Evolutionary conservation across 75 land plant genomes (phyloP), one percentile per base, ranked within the genome.

Genomic region (Chamaecyparis obtusa): DNA sequence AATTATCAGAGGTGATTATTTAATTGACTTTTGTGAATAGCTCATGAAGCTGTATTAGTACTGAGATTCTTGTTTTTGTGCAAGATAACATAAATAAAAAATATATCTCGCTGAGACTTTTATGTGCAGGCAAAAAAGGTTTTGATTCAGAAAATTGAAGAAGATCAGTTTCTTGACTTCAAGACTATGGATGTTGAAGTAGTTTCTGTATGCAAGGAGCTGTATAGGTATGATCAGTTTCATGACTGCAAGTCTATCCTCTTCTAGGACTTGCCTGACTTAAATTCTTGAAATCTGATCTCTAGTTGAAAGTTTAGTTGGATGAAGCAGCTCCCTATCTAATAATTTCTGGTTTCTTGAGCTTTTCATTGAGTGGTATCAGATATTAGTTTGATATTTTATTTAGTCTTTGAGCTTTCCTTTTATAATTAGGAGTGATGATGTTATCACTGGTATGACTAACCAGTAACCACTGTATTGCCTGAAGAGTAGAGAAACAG

Each of bases 161-260:
- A 91, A 84, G 99, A 97, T 85, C 95, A 93, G 81, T 97, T 95
- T 87, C 87, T 97, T 41, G 90, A 92, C 32, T 93, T 96, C 74
- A 90, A 95, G 94, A 91, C 94, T 0, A 85, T 92, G 75, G 92
- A 93, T 85, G 94, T 95, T 55, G 96, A 96, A 87, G 94, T 96
- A 39, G 90, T 86, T 21, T 77, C 98, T 72, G 92, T 91, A 67
- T 96, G 92, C 72, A 97, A 94, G 92, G 99, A 97, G 85, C 95
- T 95, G 32, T 97, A 96, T 88, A 97, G 98, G 99, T 96, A 35
- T 44, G 55, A 15, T 6, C 6, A 44, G 46, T 44, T 44, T 44
- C 46, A 44, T 44, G 46, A 44, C 46, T 44, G 1, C 3, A 44
- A 44, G 8, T 33, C 5, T 33, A 27, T 82, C 36, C 85, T 76